Base-by-base conservation (phyloP, 805 yeast genomes). In the Schwanniomyces pseudopolymorphus region DNA sequence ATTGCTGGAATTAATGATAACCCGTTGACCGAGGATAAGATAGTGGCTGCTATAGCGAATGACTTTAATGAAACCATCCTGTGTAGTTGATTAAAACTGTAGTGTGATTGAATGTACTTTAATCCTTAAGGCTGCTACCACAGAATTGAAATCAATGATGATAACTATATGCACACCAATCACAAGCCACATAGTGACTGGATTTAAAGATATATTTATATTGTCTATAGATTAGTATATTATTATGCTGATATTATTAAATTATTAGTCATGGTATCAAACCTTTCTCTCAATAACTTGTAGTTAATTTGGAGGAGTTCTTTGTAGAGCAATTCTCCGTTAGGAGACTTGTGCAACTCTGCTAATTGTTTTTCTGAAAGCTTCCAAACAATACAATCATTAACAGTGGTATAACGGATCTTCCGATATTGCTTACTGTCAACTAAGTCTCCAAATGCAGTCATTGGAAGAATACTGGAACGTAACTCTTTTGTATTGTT, bases 261-360 rank as follows among this genome's bases (percentile, higher is more conserved):
- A 60, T 87, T 88, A 2, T 94, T 89, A 3, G 92, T 78, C 53
- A 89, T 70, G 22, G 87, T 80, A 49, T 83, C 88, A 55, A 85
- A 85, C 52, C 96, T 71, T 56, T 81, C 89, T 47, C 84, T 83
- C 28, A 82, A 73, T 43, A 90, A 66, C 40, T 81, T 77, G 51
- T 85, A 69, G 25, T 84, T 80, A 26, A 89, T 79, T 39, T 74
- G 69, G 40, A 82, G 62, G 35, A 90, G 64, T 59, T 90, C 96
- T 35, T 80, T 77, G 53, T 80, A 86, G 8, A 87, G 60, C 26
- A 71, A 78, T 4, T 64, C 60, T 24, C 88, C 82, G 19, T 61
- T 63, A 2, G 65, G 56, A 0, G 78, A 74, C 11, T 64, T 52
- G 55, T 73, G 67, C 56, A 89, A 61, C 39, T 66, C 70, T 2